Evolutionary conservation across 148 eudicot species (phyloP).

Genomic region (Fagopyrum tataricum): DNA sequence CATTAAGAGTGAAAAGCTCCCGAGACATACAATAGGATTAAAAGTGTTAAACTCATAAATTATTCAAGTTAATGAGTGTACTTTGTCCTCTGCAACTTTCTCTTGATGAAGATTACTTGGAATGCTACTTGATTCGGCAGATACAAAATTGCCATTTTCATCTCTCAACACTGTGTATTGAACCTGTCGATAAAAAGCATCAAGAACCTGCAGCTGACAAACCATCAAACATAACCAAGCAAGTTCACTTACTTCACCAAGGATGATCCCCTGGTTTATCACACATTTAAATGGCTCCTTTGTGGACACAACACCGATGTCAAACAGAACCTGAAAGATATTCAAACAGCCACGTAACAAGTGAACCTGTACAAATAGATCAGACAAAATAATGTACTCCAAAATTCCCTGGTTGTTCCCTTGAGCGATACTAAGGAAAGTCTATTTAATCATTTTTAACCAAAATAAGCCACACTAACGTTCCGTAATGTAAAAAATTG

Average conservation of each 20-base stretch:
- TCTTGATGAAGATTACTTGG: constrained; percentile 49
- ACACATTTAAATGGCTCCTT: constrained; percentile 99
- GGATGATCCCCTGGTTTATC: constrained; percentile 95
- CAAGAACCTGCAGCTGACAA: constrained; percentile 17
- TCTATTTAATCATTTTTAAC: neutral
- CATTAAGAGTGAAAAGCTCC: neutral
- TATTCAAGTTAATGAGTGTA: constrained; percentile 18
- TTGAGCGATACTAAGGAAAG: neutral
- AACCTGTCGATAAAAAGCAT: constrained; percentile 43
- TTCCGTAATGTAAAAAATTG: neutral
- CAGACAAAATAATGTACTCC: neutral
- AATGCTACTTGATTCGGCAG: constrained; percentile 54
- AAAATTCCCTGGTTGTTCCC: neutral
- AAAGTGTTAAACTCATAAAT: constrained; percentile 5
- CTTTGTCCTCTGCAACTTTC: constrained; percentile 64
- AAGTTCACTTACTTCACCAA: constrained; percentile 78
- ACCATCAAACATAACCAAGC: neutral
- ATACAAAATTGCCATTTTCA: constrained; percentile 57
- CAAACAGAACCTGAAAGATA: constrained; percentile 78
- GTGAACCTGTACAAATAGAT: neutral
- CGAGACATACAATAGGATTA: neutral
- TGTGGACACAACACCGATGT: constrained; percentile 87
- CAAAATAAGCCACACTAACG: neutral
- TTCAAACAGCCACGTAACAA: neutral
- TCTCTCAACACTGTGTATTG: constrained; percentile 72